phyloP scores from a whole-genome alignment of 805 yeast genomes.

The Wickerhamomyces rabaulensis region DNA sequence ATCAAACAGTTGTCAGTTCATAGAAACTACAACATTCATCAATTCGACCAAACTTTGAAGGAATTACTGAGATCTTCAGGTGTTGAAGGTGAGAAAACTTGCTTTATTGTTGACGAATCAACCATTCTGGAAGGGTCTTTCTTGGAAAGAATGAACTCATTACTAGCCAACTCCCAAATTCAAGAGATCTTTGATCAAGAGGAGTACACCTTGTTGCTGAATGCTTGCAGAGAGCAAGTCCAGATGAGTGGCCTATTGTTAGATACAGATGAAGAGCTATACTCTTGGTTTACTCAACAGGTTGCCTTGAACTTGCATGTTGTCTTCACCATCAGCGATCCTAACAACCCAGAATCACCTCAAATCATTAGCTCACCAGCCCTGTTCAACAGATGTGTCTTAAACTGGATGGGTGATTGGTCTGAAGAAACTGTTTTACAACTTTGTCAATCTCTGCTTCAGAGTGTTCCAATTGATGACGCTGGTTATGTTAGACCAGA shows the following conservation, averaged over 20 bases:
- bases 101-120: constrained; percentile 79
- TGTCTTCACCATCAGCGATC: constrained; percentile 66
- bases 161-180: constrained; percentile 88
- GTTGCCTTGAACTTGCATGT: constrained; percentile 75
- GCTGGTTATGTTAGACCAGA: constrained; percentile 35
- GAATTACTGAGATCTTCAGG: constrained; percentile 45
- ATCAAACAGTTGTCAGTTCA: constrained; percentile 54
- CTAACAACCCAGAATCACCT: constrained; percentile 30
- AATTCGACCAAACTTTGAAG: constrained; percentile 66
- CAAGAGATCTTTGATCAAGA: constrained; percentile 86
- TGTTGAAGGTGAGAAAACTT: constrained; percentile 52
- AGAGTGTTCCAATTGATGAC: constrained; percentile 47
- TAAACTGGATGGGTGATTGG: constrained; percentile 91
- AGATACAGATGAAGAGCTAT: constrained; percentile 65
- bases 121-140: constrained; percentile 71
- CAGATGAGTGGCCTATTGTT: constrained; percentile 55
- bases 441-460: constrained; percentile 41
- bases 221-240: constrained; percentile 50
- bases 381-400: constrained; percentile 79
- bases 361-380: constrained; percentile 78
- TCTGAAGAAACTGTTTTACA: constrained; percentile 40
- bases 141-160: constrained; percentile 85
- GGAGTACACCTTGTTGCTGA: constrained; percentile 49
- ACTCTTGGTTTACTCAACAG: constrained; percentile 67
- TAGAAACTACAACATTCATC: constrained; percentile 45